Conservation (phyloP, 305 asterid genomes). For the Solanum chacoense region DNA sequence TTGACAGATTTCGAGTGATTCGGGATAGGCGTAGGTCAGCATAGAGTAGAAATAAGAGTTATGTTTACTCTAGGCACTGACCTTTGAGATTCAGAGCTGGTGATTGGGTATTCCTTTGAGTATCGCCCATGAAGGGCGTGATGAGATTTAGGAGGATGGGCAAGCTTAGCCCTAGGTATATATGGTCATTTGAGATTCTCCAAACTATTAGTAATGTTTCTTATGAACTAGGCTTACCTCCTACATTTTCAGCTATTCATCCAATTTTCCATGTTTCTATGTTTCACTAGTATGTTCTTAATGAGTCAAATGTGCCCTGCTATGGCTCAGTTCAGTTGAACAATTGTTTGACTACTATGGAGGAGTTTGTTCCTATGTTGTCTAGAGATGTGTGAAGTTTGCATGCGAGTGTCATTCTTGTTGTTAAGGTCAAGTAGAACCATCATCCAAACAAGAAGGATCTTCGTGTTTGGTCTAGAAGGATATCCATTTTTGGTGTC, state of each 20-base stretch:
- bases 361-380: not conserved
- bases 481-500: not conserved
- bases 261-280: not conserved
- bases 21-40: not conserved
- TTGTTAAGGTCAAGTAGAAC: not conserved
- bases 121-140: not conserved
- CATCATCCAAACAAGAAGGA: not conserved
- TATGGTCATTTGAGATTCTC: not conserved
- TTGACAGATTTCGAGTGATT: not conserved
- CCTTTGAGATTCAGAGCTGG: not conserved
- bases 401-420: not conserved
- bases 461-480: not conserved
- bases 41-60: not conserved
- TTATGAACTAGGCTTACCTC: not conserved
- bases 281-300: not conserved
- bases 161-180: not conserved
- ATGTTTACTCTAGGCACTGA: not conserved
- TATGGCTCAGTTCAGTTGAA: not conserved
- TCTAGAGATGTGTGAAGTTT: not conserved
- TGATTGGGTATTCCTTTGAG: not conserved
- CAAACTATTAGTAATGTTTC: not conserved
- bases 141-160: not conserved
- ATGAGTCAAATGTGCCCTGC: not conserved
- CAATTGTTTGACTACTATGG: not conserved
- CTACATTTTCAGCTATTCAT: not conserved